These are phyloP conservation scores for Aspergillus hiratsukae DNA, from an alignment of 2,329 filamentous ascomycete species.

Conservation along the genomic window DNA sequence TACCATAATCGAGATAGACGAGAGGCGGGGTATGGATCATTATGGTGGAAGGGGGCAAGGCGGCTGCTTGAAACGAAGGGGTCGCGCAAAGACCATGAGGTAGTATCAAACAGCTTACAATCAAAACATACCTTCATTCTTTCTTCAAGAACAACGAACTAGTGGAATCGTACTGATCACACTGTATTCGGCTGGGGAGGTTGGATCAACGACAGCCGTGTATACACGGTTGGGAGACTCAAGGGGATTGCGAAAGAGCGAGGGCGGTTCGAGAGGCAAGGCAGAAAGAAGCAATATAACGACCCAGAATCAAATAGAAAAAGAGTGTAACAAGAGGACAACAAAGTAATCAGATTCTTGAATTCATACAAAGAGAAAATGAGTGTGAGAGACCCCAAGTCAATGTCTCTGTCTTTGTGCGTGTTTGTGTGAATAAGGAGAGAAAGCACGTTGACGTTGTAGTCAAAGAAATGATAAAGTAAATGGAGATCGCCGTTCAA, in stretches of 20 bases:
- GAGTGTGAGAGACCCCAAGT: background rate
- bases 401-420: background rate
- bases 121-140: constrained; percentile 21
- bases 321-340: background rate
- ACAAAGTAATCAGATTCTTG: background rate
- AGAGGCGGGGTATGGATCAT: constrained; percentile 5
- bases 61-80: constrained; percentile 8
- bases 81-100: background rate
- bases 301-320: background rate
- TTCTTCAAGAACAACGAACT: background rate
- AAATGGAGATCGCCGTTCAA: background rate
- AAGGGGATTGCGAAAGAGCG: background rate
- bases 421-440: background rate
- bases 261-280: background rate
- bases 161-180: background rate
- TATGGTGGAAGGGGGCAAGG: background rate
- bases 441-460: background rate
- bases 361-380: background rate
- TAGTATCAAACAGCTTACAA: background rate
- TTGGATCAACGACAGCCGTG: constrained; percentile 2
- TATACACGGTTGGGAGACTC: background rate
- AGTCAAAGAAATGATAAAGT: background rate
- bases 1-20: constrained; percentile 15
- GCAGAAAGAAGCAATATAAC: constrained; percentile 1
- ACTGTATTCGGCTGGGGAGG: constrained; percentile 4